Base-by-base conservation (phyloP, 108 stramenopile genomes). In the Chaetoceros muelleri region DNA sequence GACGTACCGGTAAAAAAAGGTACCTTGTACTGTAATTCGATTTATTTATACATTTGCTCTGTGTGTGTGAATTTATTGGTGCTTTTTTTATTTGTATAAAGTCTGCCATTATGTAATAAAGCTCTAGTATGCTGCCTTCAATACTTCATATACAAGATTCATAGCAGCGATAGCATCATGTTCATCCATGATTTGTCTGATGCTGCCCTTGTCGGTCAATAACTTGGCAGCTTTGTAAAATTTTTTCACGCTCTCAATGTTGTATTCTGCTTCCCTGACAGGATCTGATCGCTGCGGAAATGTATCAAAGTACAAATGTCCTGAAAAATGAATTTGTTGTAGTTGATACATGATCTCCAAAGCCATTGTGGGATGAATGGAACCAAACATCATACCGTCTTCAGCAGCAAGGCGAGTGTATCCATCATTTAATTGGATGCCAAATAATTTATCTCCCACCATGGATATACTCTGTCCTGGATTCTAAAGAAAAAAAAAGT, bases 291-390 rank as follows among this genome's bases (percentile, higher is more conserved):
- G 70, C 57, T 85, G 86, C 20, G 90, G 90, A 52, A 93, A 93
- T 7, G 90, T 93, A 52, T 93, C 90, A 70, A 93, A 93, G 56
- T 93, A 93, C 7, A 93, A 64, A 55, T 93, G 90, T 8, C 90
- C 90, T 10, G 48, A 44, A 53, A 82, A 93, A 13, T 66, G 45
- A 8, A 75, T 84, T 44, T 51, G 59, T n/a, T 74, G 62, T 30
- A 90, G 52, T 57, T 86, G 83, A 59, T 85, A 85, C 71, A 92
- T 71, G 24, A 82, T 78, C 62, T 92, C 90, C 30, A 87, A 65
- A 25, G 90, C 90, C 69, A 84, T 71, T 1, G 73, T 69, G 1
- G 87, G 85, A 66, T 93, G 85, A 25, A 93, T 71, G 7, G 78
- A 80, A 0, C 91, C 91, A 74, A 93, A 89, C 81, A 88, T 81